Base-by-base conservation (phyloP, 257 asterid genomes). In the Forsythia suspensa region DNA sequence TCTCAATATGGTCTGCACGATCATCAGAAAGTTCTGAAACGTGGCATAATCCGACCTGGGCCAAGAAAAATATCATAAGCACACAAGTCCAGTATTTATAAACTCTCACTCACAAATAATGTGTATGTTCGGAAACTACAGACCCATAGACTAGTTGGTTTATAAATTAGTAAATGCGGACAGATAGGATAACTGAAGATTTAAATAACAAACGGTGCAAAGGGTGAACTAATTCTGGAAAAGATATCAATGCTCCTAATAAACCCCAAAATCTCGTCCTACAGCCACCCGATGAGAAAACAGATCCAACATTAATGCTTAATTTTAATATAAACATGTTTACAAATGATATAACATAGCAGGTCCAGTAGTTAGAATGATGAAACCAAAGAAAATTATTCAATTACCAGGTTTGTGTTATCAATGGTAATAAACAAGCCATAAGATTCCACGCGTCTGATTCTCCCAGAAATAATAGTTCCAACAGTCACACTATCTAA, bases 41-140 rank as follows among this genome's bases (percentile, higher is more conserved):
- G 80, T 96, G 99, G 89, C 99, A 96, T 80, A 96, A 83, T 70
- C 99, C 99, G 71, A 94, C 99, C 98, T 95, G 84, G 65, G 71
- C 74, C 81, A 77, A 85, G 74, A 37, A 74, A 66, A 83, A 43
- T 43, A 80, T 34, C 63, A 71, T 67, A 72, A 80, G 81, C 76
- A 76, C 67, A 86, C 24, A 70, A 69, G 83, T 43, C 24, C 67
- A 80, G 10, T 18, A 57, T 20, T 1, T 24, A 9, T 9, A 18
- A 51, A 9, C 18, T 16, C 66, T 24, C 72, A 20, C 51, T 6
- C 18, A 38, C 72, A 61, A 73, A n/a, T 70, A 8, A 38, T 6
- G 21, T 43, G 29, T 34, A 42, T 29, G 43, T 55, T 24, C 13
- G 39, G 37, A 15, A 15, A 66, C 34, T 20, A 72, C 1, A 72